Conservation (phyloP, 2,329 filamentous ascomycete genomes). For the Alternaria gaisen region DNA sequence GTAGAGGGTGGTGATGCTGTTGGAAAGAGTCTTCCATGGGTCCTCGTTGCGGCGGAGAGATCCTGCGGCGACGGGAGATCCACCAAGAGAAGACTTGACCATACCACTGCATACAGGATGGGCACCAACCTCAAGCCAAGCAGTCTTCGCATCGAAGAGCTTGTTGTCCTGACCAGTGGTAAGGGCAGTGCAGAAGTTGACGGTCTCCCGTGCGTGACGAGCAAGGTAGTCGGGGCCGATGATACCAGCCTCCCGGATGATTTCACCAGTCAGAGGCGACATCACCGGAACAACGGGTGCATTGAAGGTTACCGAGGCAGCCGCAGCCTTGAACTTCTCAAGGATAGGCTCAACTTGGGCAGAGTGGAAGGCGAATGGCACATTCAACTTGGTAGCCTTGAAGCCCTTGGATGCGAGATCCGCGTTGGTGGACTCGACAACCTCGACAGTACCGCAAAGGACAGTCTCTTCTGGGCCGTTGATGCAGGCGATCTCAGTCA, state of each 20-base stretch:
- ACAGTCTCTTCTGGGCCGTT: slow-evolving; percentile 81
- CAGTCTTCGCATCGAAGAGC: slow-evolving; percentile 70
- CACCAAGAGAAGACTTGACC: slow-evolving; percentile 70
- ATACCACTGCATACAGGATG: slow-evolving; percentile 74
- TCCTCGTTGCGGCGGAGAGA: slow-evolving; percentile 70
- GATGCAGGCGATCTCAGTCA: slow-evolving; percentile 72
- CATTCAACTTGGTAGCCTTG: slow-evolving; percentile 69
- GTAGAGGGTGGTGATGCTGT: slow-evolving; percentile 68
- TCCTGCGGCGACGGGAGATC: slow-evolving; percentile 63
- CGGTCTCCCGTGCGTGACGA: slow-evolving; percentile 71
- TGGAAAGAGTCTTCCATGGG: slow-evolving; percentile 70
- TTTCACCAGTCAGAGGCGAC: slow-evolving; percentile 70
- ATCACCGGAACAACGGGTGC: slow-evolving; percentile 69
- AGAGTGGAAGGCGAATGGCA: slow-evolving; percentile 74
- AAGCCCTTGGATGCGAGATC: slow-evolving; percentile 62
- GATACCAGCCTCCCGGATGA: slow-evolving; percentile 65
- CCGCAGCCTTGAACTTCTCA: slow-evolving; percentile 65
- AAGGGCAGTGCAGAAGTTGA: slow-evolving; percentile 73
- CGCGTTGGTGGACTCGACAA: slow-evolving; percentile 64
- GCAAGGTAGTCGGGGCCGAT: slow-evolving; percentile 71
- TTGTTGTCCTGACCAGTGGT: slow-evolving; percentile 66
- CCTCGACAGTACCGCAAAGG: slow-evolving; percentile 68
- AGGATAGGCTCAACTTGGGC: slow-evolving; percentile 71
- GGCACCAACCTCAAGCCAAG: slow-evolving; percentile 78
- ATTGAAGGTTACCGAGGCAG: slow-evolving; percentile 64